phyloP scores from a whole-genome alignment of 2,329 filamentous ascomycete species.

The Beauveria scarabaeidicola region DNA sequence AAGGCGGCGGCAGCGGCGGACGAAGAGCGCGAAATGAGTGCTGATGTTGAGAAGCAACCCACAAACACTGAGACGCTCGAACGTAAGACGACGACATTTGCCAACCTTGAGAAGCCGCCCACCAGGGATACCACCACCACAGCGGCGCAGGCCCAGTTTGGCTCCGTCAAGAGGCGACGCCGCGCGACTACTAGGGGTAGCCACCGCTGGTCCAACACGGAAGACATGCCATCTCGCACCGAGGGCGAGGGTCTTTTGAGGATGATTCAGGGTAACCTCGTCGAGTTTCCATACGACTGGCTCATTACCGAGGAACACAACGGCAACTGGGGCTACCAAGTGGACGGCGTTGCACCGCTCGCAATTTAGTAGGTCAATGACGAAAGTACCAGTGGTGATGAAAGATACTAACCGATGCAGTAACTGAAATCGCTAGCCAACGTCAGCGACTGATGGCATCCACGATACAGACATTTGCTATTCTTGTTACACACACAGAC shows the following conservation, averaged over 20 bases:
- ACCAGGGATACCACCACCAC: conserved; percentile 24
- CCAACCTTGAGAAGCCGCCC: conserved; percentile 40
- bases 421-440: neutral
- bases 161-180: conserved; percentile 53
- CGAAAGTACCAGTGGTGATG: neutral
- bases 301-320: conserved; percentile 82
- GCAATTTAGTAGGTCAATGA: conserved; percentile 77
- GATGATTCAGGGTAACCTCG: conserved; percentile 78
- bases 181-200: conserved; percentile 63
- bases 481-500: neutral
- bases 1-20: neutral
- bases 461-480: neutral
- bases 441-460: neutral
- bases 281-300: conserved; percentile 95
- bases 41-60: conserved; percentile 22
- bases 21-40: conserved; percentile 11
- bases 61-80: conserved; percentile 33
- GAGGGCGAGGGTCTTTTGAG: conserved; percentile 77
- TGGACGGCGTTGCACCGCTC: conserved; percentile 90
- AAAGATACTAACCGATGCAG: neutral
- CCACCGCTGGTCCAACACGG: conserved; percentile 54
- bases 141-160: conserved; percentile 26
- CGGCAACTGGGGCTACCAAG: conserved; percentile 93
- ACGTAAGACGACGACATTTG: conserved; percentile 50
- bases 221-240: conserved; percentile 65